These are phyloP conservation scores for Euphorbia celastroides DNA, from an alignment of 441 rosid species.

Conservation along the genomic window DNA sequence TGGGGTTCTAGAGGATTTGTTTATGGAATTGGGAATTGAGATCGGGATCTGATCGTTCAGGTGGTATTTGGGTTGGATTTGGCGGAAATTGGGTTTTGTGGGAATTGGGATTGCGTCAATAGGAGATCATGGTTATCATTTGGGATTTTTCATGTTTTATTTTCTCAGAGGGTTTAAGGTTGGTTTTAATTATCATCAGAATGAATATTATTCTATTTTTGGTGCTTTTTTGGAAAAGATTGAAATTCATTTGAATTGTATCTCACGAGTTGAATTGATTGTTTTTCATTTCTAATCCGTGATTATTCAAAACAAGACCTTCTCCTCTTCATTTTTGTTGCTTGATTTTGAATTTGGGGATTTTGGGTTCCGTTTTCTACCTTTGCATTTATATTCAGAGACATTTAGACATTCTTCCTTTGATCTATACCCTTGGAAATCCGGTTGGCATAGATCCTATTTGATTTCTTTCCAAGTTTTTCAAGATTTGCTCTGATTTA, in stretches of 20 bases:
- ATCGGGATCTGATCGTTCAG: conserved; percentile 19
- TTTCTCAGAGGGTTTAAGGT: conserved; percentile 9
- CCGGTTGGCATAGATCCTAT: neutral
- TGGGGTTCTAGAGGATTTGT: conserved; percentile 4
- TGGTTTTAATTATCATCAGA: neutral
- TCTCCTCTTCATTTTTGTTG: too few species aligned
- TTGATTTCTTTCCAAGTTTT: too few species aligned
- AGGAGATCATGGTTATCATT: neutral
- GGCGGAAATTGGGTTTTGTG: neutral
- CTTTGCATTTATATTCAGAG: neutral
- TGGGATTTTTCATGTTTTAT: neutral
- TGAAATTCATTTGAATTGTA: conserved; percentile 3
- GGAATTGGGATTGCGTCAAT: conserved; percentile 7
- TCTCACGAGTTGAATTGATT: neutral
- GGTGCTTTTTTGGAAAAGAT: neutral
- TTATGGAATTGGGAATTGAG: neutral
- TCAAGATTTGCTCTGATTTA: neutral
- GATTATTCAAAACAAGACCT: too few species aligned
- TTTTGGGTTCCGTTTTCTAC: too few species aligned
- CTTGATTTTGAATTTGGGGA: too few species aligned
- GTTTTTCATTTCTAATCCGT: conserved; percentile 10
- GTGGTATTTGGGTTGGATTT: neutral
- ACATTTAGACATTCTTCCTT: neutral
- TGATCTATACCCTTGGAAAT: neutral
- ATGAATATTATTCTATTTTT: neutral